Percentiles rank a stretch among this genome's conserved stretches.
These are phyloP conservation scores for Fusarium tjaetaba DNA, from an alignment of 2,329 filamentous ascomycete genomes.

Conservation along the genomic window DNA sequence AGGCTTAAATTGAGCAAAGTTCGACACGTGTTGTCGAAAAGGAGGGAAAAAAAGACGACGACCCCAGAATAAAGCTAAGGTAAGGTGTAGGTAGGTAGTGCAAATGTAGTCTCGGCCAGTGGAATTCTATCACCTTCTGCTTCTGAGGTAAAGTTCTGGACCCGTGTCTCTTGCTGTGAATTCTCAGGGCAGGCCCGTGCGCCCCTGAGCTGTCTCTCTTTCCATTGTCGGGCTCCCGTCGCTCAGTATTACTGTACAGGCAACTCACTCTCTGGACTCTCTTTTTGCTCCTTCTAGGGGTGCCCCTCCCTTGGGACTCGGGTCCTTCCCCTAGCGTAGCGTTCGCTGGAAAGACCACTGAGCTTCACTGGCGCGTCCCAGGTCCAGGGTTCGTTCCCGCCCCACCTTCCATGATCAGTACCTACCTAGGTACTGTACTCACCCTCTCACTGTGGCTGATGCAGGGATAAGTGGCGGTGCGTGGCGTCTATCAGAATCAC, in stretches of 20 bases:
- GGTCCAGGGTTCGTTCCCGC: slow-evolving; percentile 18
- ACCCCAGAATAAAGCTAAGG: slow-evolving; percentile 22
- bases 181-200: slow-evolving; percentile 42
- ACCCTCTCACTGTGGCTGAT: slow-evolving; percentile 3
- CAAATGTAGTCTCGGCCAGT: neutral
- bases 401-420: slow-evolving; percentile 14
- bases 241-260: neutral
- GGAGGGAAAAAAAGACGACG: slow-evolving; percentile 27
- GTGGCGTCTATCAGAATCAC: slow-evolving; percentile 28
- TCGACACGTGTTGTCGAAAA: slow-evolving; percentile 35
- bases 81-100: slow-evolving; percentile 15
- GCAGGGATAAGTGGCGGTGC: neutral
- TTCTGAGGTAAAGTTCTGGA: slow-evolving; percentile 33
- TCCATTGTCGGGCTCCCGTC: neutral
- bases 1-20: slow-evolving; percentile 5
- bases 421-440: neutral
- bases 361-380: slow-evolving; percentile 1
- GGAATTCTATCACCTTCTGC: slow-evolving; percentile 43
- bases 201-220: slow-evolving; percentile 22
- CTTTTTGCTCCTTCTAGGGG: slow-evolving; percentile 15
- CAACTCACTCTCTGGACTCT: slow-evolving; percentile 7
- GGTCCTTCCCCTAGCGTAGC: slow-evolving; percentile 38
- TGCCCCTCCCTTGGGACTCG: slow-evolving; percentile 31
- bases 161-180: slow-evolving; percentile 38
- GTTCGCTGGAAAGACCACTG: slow-evolving; percentile 18